Evolutionary conservation across 2,329 filamentous ascomycete species (phyloP).

Genomic region (Penicillium sp.): DNA sequence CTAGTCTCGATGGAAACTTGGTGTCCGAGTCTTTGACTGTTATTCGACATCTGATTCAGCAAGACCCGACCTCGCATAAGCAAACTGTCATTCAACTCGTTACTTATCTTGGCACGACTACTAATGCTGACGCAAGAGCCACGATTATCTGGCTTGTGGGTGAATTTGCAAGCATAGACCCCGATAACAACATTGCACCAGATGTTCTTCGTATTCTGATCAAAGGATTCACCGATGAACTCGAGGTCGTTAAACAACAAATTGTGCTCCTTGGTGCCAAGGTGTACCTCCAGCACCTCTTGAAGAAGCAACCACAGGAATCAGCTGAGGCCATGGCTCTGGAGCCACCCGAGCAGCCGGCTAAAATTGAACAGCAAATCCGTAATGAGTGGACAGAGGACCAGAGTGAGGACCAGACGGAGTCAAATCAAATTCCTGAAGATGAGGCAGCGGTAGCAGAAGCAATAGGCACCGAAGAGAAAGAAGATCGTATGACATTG

Average conservation of each 20-base stretch:
- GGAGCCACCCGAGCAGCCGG: conserved; percentile 18
- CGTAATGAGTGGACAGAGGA: conserved; percentile 35
- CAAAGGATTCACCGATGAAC: conserved; percentile 80
- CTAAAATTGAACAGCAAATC: conserved; percentile 26
- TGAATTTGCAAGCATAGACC: conserved; percentile 79
- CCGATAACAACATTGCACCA: conserved; percentile 85
- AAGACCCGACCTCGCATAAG: conserved; percentile 76
- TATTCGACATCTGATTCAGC: conserved; percentile 92
- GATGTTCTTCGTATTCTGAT: conserved; percentile 87
- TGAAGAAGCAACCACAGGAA: conserved; percentile 46
- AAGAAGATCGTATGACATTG: conserved; percentile 65
- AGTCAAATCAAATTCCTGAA: conserved; percentile 28
- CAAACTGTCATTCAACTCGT: conserved; percentile 86
- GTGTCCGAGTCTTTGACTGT: conserved; percentile 94
- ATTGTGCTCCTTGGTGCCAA: conserved; percentile 94
- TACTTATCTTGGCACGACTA: conserved; percentile 85
- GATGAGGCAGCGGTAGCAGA: conserved; percentile 29
- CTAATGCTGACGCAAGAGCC: conserved; percentile 82
- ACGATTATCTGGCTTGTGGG: conserved; percentile 98
- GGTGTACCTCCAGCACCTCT: conserved; percentile 85
- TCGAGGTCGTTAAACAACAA: conserved; percentile 83
- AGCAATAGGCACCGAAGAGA: conserved; percentile 29
- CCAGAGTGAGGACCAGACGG: conserved; percentile 22
- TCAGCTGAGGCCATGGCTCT: conserved; percentile 9
- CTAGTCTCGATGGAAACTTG: conserved; percentile 80